A percentile compares a stretch with the other conserved stretches of the same genome.
phyloP scores from a whole-genome alignment of 2,329 filamentous ascomycete species.

The Samsoniella hepiali region DNA sequence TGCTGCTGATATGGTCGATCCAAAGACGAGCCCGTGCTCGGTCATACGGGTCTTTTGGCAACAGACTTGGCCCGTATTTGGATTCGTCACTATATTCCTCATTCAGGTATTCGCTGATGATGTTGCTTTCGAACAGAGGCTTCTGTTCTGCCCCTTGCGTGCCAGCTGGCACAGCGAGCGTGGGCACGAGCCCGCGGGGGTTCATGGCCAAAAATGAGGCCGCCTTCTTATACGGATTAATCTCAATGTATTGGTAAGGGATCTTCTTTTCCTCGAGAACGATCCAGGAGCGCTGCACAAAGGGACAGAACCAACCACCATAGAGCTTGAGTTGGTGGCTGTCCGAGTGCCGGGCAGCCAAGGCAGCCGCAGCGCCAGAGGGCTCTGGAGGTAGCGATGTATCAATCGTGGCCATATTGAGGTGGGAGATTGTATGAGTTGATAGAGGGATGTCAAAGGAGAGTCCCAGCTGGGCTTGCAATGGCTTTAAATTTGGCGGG shows the following conservation, averaged over 20 bases:
- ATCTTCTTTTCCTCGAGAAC: constrained; percentile 70
- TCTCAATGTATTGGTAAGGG: constrained; percentile 71
- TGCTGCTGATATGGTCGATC: constrained; percentile 67
- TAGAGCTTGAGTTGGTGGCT: constrained; percentile 62
- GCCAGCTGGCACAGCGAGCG: constrained; percentile 50
- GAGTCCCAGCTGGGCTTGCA: background rate
- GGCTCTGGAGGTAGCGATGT: constrained; percentile 45
- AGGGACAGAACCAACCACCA: constrained; percentile 71
- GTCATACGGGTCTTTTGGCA: constrained; percentile 61
- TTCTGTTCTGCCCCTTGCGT: constrained; percentile 38
- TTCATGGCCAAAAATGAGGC: constrained; percentile 67
- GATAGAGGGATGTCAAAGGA: background rate
- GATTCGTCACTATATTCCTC: constrained; percentile 57
- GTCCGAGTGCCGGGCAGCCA: constrained; percentile 44
- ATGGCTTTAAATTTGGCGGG: background rate
- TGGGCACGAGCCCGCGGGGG: constrained; percentile 72
- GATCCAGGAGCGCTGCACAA: constrained; percentile 70
- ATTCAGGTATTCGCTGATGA: constrained; percentile 74
- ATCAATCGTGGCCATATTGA: constrained; percentile 44
- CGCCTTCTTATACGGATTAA: constrained; percentile 75
- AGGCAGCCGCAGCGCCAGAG: constrained; percentile 47
- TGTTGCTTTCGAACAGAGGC: constrained; percentile 68
- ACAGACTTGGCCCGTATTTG: constrained; percentile 44
- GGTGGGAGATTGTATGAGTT: background rate
- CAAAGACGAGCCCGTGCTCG: constrained; percentile 65